Base-by-base conservation (phyloP, 2,329 filamentous ascomycete genomes). In the Curvularia lunata region DNA sequence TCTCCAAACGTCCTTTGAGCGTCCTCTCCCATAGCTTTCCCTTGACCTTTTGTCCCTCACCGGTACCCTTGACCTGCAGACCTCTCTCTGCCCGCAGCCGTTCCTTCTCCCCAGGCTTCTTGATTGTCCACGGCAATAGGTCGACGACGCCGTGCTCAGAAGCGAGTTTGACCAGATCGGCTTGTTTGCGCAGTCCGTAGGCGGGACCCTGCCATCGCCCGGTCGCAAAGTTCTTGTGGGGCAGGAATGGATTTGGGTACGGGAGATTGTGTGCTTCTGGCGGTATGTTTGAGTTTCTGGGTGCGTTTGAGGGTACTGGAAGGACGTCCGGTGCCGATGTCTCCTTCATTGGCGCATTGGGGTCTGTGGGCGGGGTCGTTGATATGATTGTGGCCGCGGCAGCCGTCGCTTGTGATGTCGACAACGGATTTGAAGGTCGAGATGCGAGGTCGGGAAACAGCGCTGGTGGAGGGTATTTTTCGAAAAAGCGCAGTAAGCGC, bases 11-110 rank as follows among this genome's bases (percentile, higher is more conserved):
- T 61, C 85, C 83, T 80, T 91, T 88, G 81, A 97, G 82, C 71
- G 89, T 90, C 75, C 95, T 87, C 83, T 99, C 95, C 87, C 93
- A 91, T 69, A 87, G 84, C 79, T 97, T 94, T 78, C 95, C 95
- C 89, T 98, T 99, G 77, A 97, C 94, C 79, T 85, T 88, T 80
- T 97, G 88, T 56, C 92, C 94, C 66, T 92, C 88, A 83, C 95
- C 94, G 1, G 94, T 98, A 69, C 94, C 94, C 85, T 93, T 94
- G 57, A 97, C 90, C 62, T 88, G 84, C 77, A 97, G 76, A 48
- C 93, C 94, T 64, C 89, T 84, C 81, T 96, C 90, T 57, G 92
- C 86, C 56, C 91, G 83, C 76, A 87, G 85, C 70, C 86, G 84
- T 71, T 92, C 84, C 76, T 84, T 87, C 74, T 86, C 84, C 66